Evolutionary conservation across 495 filamentous ascomycete species (phyloP).

Genomic region (Xylaria flabelliformis): DNA sequence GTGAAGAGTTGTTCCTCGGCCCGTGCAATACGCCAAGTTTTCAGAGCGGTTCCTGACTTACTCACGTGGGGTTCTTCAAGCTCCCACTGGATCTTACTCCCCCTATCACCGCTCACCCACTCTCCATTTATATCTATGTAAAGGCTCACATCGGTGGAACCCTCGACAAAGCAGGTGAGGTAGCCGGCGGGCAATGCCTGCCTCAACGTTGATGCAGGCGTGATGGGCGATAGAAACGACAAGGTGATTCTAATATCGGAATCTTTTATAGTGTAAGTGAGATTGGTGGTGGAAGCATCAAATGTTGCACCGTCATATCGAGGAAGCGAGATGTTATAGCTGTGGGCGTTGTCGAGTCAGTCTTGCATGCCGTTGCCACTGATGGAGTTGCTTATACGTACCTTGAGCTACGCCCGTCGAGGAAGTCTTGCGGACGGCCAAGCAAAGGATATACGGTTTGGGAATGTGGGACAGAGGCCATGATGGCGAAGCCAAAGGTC

Average conservation of each 20-base stretch:
- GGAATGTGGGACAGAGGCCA: conserved; percentile 75
- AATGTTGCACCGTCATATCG: conserved; percentile 80
- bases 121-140: conserved; percentile 90
- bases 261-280: conserved; percentile 76
- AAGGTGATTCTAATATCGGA: conserved; percentile 68
- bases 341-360: conserved; percentile 15
- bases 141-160: conserved; percentile 72
- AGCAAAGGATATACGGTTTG: conserved; percentile 83
- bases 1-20: conserved; percentile 71
- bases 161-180: conserved; percentile 74
- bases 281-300: conserved; percentile 91
- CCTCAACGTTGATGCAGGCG: conserved; percentile 86
- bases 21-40: conserved; percentile 68
- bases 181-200: conserved; percentile 93
- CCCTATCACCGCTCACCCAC: conserved; percentile 81
- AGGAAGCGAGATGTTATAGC: conserved; percentile 71
- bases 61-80: conserved; percentile 51
- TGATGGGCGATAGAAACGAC: conserved; percentile 92
- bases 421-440: conserved; percentile 84
- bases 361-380: neutral
- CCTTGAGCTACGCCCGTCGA: conserved; percentile 52
- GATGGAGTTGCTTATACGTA: conserved; percentile 42
- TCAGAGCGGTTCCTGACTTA: conserved; percentile 42
- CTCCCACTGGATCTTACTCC: conserved; percentile 72
- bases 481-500: conserved; percentile 77